Percentiles rank a stretch among this genome's conserved stretches.
Evolutionary conservation across 139 green algal species (phyloP).

Genomic region (Asterochloris sp.): DNA sequence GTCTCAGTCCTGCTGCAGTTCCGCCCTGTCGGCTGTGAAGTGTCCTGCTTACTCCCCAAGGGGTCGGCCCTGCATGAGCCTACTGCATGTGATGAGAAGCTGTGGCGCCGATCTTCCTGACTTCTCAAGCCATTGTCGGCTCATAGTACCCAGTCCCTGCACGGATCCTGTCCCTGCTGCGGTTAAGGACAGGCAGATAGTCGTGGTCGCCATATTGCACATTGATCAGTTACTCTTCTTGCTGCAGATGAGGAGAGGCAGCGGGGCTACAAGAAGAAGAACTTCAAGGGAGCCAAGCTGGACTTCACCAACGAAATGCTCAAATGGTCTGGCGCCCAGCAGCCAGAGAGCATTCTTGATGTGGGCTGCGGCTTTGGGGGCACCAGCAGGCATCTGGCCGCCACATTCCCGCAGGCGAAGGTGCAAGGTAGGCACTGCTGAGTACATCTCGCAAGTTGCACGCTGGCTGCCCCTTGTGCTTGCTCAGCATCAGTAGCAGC

Average conservation of each 20-base stretch:
- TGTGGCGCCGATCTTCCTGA: too few relatives aligned
- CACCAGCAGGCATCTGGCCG: conserved; percentile 78
- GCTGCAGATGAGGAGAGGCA: conserved; percentile 46
- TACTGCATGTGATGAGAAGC: too few relatives aligned
- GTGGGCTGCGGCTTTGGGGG: conserved; percentile 95
- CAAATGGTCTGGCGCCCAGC: conserved; percentile 38
- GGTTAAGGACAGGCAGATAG: background rate
- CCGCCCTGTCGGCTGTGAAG: too few relatives aligned
- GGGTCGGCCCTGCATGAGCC: too few relatives aligned
- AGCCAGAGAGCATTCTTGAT: conserved; percentile 72
- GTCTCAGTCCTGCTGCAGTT: too few relatives aligned
- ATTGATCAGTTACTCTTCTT: too few relatives aligned
- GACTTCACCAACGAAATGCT: conserved; percentile 92
- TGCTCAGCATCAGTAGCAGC: too few relatives aligned
- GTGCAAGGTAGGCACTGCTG: conserved; percentile 55
- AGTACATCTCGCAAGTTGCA: background rate
- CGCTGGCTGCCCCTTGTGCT: background rate
- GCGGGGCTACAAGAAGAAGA: conserved; percentile 76
- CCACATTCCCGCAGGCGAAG: conserved; percentile 62
- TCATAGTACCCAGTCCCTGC: background rate
- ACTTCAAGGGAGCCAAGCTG: conserved; percentile 94
- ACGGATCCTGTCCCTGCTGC: background rate
- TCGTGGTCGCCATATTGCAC: background rate
- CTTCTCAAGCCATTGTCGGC: too few relatives aligned
- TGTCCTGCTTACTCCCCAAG: too few relatives aligned